Conservation (phyloP, 2,329 filamentous ascomycete species). For the Colletotrichum tamarilloi region DNA sequence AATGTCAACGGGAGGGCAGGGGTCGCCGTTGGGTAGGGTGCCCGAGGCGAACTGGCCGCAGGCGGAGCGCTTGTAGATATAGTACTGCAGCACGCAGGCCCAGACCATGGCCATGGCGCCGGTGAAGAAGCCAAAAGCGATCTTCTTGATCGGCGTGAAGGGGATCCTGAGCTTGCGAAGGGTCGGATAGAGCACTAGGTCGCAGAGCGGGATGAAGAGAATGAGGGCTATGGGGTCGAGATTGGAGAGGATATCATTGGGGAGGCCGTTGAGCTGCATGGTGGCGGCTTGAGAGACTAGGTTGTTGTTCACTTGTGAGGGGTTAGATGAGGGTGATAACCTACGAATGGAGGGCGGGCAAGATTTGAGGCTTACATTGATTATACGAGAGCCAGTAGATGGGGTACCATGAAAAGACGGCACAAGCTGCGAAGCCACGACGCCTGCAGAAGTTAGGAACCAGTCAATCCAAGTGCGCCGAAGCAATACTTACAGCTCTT, state of each 20-base stretch:
- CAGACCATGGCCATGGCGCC: slow-evolving; percentile 70
- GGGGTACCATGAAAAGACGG: slow-evolving; percentile 77
- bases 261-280: slow-evolving; percentile 76
- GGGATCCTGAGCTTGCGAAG: slow-evolving; percentile 72
- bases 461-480: not conserved
- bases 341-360: not conserved
- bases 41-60: slow-evolving; percentile 62
- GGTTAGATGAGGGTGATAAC: not conserved
- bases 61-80: slow-evolving; percentile 71
- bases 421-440: slow-evolving; percentile 74
- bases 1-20: slow-evolving; percentile 62
- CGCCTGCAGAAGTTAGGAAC: slow-evolving; percentile 40
- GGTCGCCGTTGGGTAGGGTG: slow-evolving; percentile 23
- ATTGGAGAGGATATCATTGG: slow-evolving; percentile 82
- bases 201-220: slow-evolving; percentile 80
- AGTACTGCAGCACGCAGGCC: slow-evolving; percentile 65
- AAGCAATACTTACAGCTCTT: slow-evolving; percentile 63
- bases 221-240: slow-evolving; percentile 84
- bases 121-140: slow-evolving; percentile 75
- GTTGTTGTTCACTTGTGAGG: slow-evolving; percentile 64
- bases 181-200: slow-evolving; percentile 74
- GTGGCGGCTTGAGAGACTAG: slow-evolving; percentile 71
- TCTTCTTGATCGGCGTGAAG: slow-evolving; percentile 82
- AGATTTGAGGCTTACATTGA: slow-evolving; percentile 45
- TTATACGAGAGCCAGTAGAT: slow-evolving; percentile 67